Evolutionary conservation across 2,329 filamentous ascomycete genomes (phyloP), one percentile per base, ranked within the genome.

Genomic region (Ophiostoma sp.): DNA sequence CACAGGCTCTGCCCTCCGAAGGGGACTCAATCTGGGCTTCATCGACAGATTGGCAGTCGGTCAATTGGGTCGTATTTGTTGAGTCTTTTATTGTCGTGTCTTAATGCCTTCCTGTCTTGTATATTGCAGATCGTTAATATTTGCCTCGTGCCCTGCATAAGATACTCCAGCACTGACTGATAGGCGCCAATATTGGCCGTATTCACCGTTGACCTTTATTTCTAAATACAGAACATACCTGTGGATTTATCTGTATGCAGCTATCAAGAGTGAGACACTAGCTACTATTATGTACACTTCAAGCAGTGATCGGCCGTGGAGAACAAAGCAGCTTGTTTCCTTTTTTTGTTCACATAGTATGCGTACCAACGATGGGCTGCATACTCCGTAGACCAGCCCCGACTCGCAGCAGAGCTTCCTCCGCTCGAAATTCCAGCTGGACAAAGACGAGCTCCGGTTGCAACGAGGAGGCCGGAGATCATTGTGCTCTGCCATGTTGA

Each of bases 251-350:
- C 10, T 11, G 52, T 27, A 57, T 57, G 23, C 52, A 57, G 23
- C 52, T 57, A 27, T 27, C 23, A 17, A 33, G 57, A 33, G 11
- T 33, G 57, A 62, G 57, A 62, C 57, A 62, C 13, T 15, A 27
- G 52, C 52, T 57, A 13, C 39, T 13, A 41, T 41, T 13, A 41
- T 11, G 11, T 41, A 27, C 52, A 27, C 27, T 67, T 35, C 65
- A 41, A 41, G 17, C 41, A 69, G 62, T 65, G 57, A 62, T 62
- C 57, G 57, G 8, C 57, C 57, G 57, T 62, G 57, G 57, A 52
- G 20, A 69, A 69, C 60, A 65, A 20, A 69, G 66, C 60, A 67
- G n/a, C 60, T 36, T 36, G 20, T 13, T 39, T 27, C 33, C 48
- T 35, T 33, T 36, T 39, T 27, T 39, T 13, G 20, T 57, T 1